Evolutionary conservation across 805 yeast species (phyloP).

Genomic region (Teunomyces stri): DNA sequence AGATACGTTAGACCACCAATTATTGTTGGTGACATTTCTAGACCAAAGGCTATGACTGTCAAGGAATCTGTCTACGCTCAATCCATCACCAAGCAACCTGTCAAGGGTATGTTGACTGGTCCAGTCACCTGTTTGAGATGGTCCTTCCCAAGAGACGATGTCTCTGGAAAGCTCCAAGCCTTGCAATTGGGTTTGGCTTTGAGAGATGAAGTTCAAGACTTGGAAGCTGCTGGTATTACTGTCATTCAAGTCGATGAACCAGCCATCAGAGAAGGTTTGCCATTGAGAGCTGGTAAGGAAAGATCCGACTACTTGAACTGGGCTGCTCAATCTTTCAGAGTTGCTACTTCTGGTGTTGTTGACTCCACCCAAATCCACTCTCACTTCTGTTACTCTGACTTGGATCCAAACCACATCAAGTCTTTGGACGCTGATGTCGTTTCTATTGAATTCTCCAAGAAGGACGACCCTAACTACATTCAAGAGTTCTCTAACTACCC

Average conservation of each 20-base stretch:
- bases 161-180: conserved; percentile 89
- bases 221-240: conserved; percentile 96
- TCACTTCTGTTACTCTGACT: conserved; percentile 99
- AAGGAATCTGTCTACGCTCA: conserved; percentile 99
- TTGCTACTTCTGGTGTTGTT: conserved; percentile 96
- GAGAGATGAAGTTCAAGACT: conserved; percentile 97
- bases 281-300: conserved; percentile 96
- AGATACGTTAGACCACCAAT: conserved; percentile 99
- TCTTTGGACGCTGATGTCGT: conserved; percentile 99
- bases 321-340: conserved; percentile 99
- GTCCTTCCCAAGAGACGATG: conserved; percentile 99
- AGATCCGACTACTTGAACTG: conserved; percentile 94
- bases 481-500: conserved; percentile 98
- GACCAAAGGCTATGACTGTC: conserved; percentile 98
- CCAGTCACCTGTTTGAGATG: conserved; percentile 99
- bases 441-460: conserved; percentile 98
- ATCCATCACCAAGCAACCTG: conserved; percentile 90
- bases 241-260: conserved; percentile 99
- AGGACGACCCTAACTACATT: conserved; percentile 98
- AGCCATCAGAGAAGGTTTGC: conserved; percentile 99
- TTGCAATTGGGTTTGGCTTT: conserved; percentile 95
- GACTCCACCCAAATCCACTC: conserved; percentile 98
- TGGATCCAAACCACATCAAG: conserved; percentile 99
- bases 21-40: conserved; percentile 97
- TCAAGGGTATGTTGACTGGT: conserved; percentile 99